Evolutionary conservation across 208 protist genomes (phyloP).

Genomic region (Wallacemonas sp.): DNA sequence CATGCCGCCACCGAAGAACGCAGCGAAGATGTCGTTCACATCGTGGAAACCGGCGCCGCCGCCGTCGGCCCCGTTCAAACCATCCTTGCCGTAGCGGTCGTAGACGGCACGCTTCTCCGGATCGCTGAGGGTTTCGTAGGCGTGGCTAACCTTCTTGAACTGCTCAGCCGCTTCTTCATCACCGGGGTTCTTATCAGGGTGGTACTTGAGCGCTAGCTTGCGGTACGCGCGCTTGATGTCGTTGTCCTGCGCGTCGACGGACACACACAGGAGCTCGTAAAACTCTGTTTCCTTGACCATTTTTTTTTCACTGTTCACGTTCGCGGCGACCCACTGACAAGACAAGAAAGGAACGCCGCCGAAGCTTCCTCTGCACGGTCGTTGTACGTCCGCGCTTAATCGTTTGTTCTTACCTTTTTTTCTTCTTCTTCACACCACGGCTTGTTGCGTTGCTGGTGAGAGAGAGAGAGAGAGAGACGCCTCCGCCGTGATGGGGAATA

Average conservation of each 20-base stretch:
- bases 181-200: constrained; percentile 90
- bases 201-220: constrained; percentile 79
- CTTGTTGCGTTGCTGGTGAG: no score
- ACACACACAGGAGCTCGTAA: constrained; percentile 80
- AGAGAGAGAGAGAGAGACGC: no score
- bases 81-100: constrained; percentile 97
- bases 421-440: neutral
- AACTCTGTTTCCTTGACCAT: constrained; percentile 91
- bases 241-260: constrained; percentile 64
- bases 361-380: no score
- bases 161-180: constrained; percentile 77
- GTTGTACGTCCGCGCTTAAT: neutral
- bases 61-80: constrained; percentile 85
- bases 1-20: constrained; percentile 83
- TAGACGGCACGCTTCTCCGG: constrained; percentile 96
- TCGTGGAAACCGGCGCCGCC: constrained; percentile 58
- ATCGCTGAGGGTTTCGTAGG: constrained; percentile 97
- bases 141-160: constrained; percentile 93
- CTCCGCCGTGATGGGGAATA: no score
- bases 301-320: neutral
- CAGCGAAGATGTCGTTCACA: constrained; percentile 82
- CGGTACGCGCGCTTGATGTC: constrained; percentile 91
- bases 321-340: neutral
- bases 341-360: neutral
- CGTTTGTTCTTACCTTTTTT: neutral